Percentiles rank a stretch among this genome's conserved stretches.
Evolutionary conservation across 2,329 filamentous ascomycete genomes (phyloP).

Genomic region (Mollisia scopiformis): DNA sequence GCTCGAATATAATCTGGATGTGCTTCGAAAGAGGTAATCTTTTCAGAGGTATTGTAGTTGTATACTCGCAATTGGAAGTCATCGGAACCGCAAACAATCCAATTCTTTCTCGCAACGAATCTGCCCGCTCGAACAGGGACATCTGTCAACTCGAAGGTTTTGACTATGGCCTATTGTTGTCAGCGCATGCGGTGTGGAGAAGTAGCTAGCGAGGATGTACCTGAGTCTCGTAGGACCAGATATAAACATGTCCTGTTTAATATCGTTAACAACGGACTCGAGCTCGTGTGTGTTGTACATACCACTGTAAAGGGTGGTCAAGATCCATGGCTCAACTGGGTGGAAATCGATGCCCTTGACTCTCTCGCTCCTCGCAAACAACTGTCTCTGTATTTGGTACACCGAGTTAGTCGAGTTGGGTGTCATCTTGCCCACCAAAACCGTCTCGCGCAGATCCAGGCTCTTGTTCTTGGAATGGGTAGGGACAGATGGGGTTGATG

Average conservation of each 20-base stretch:
- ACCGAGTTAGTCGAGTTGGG: constrained; percentile 37
- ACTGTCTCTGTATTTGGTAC: constrained; percentile 65
- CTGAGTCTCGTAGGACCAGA: constrained; percentile 98
- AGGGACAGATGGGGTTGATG: constrained; percentile 6
- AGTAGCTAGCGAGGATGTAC: constrained; percentile 37
- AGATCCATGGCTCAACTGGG: constrained; percentile 92
- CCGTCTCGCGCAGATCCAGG: constrained; percentile 26
- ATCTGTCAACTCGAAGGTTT: constrained; percentile 98
- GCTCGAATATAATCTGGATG: constrained; percentile 98
- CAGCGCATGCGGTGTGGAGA: constrained; percentile 10
- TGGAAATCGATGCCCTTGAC: constrained; percentile 98
- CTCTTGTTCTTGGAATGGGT: constrained; percentile 21
- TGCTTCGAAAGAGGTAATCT: constrained; percentile 95
- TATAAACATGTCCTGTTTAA: constrained; percentile 87
- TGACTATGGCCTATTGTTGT: constrained; percentile 74
- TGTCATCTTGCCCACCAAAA: constrained; percentile 25
- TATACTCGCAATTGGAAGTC: constrained; percentile 89
- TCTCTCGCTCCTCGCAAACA: constrained; percentile 89
- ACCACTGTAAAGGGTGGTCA: constrained; percentile 97
- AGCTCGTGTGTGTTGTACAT: constrained; percentile 41
- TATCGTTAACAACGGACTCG: constrained; percentile 23
- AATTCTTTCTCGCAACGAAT: constrained; percentile 98
- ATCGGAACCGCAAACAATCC: constrained; percentile 95
- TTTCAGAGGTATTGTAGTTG: constrained; percentile 99
- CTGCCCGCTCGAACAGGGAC: constrained; percentile 95